Conservation (phyloP, 495 filamentous ascomycete species). For the Aspergillus asperescens region DNA sequence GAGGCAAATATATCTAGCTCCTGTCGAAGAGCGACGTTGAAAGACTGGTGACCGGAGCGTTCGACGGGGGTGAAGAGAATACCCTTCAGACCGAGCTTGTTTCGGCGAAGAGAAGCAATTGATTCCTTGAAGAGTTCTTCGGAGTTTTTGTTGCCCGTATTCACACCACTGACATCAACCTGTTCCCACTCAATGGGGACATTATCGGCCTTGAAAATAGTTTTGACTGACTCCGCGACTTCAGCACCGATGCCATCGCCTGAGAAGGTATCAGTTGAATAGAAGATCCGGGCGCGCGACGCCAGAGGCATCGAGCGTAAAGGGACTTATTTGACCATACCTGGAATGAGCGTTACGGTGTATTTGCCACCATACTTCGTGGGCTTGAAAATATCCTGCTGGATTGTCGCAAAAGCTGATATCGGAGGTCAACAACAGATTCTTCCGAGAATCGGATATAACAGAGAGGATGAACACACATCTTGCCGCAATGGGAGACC, state of each 20-base stretch:
- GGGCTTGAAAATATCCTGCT: conserved; percentile 92
- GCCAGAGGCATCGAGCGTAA: neutral
- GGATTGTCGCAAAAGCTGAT: conserved; percentile 64
- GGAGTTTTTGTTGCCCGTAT: conserved; percentile 78
- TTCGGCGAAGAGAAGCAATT: conserved; percentile 88
- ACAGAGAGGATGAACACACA: conserved; percentile 30
- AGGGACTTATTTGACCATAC: conserved; percentile 32
- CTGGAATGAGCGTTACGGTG: conserved; percentile 96
- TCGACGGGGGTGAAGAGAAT: conserved; percentile 96
- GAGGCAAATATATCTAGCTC: conserved; percentile 99
- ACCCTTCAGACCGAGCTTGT: conserved; percentile 95
- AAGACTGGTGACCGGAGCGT: conserved; percentile 95
- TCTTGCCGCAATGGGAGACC: conserved; percentile 35
- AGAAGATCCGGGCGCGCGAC: neutral
- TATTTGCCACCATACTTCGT: conserved; percentile 99
- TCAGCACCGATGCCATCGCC: conserved; percentile 98
- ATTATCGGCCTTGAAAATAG: conserved; percentile 98
- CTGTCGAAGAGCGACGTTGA: conserved; percentile 98
- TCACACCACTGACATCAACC: conserved; percentile 90
- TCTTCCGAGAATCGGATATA: neutral
- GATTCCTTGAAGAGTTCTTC: conserved; percentile 94
- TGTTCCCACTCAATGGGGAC: conserved; percentile 99
- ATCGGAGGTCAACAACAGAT: conserved; percentile 18
- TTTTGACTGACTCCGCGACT: conserved; percentile 96
- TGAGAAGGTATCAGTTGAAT: conserved; percentile 22